These are phyloP conservation scores for Pharus latifolius DNA, from an alignment of 176 grass and related monocot species.

Conservation along the genomic window DNA sequence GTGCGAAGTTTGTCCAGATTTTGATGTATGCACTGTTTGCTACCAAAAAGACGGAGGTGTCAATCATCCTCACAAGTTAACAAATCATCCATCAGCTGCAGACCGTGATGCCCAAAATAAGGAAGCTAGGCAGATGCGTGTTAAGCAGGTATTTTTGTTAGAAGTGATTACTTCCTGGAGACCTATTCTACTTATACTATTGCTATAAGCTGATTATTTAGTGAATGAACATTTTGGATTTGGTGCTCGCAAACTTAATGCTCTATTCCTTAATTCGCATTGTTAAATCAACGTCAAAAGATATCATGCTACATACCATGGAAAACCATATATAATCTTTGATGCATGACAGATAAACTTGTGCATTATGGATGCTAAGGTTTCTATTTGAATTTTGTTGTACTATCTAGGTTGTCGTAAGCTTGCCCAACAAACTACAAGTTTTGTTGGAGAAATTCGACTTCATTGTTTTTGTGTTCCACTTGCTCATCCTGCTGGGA, in stretches of 20 bases:
- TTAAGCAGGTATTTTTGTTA: conserved; percentile 34
- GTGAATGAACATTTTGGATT: background rate
- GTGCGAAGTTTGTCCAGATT: conserved; percentile 79
- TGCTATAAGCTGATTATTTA: background rate
- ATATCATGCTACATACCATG: background rate
- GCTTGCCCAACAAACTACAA: background rate
- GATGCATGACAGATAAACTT: background rate
- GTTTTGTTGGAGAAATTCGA: background rate
- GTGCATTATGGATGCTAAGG: background rate
- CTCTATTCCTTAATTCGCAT: background rate
- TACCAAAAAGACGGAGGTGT: conserved; percentile 51
- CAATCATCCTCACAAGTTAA: conserved; percentile 72
- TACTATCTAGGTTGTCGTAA: background rate
- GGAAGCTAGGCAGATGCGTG: conserved; percentile 49
- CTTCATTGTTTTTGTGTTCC: background rate
- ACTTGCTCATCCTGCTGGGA: background rate
- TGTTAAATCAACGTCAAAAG: background rate
- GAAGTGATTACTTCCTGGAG: background rate
- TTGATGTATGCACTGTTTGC: conserved; percentile 68
- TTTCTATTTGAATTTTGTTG: conserved; percentile 5
- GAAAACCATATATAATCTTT: background rate
- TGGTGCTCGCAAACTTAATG: background rate
- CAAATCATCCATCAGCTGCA: conserved; percentile 36
- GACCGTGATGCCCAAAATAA: conserved; percentile 62
- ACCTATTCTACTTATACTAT: background rate